Conservation (phyloP, 768 basidiomycete genomes). For the Kwoniella dendrophila region DNA sequence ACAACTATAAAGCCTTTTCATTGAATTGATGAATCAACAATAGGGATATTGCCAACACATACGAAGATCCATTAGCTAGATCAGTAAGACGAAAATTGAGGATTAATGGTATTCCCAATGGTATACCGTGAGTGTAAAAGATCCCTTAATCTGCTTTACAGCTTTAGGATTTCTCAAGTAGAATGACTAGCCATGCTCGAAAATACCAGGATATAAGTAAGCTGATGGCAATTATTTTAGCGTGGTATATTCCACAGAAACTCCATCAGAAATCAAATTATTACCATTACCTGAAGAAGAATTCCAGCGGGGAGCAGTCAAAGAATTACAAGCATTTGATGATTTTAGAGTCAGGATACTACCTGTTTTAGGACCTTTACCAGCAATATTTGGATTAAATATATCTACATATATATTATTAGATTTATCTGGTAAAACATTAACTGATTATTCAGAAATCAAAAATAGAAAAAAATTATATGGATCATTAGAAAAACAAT, state of each 20-base stretch:
- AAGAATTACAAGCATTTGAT: slow-evolving; percentile 85
- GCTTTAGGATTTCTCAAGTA: too few species aligned
- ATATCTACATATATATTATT: slow-evolving; percentile 86
- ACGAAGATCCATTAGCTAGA: slow-evolving; percentile 93
- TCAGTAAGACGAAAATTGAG: slow-evolving; percentile 72
- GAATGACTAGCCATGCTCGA: too few species aligned
- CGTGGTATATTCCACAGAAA: slow-evolving; percentile 94
- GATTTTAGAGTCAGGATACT: slow-evolving; percentile 92
- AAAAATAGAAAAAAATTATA: slow-evolving; percentile 84
- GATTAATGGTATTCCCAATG: slow-evolving; percentile 53
- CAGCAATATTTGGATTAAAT: slow-evolving; percentile 86
- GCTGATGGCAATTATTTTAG: slow-evolving; percentile 64
- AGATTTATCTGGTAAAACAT: slow-evolving; percentile 79
- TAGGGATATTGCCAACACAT: slow-evolving; percentile 85
- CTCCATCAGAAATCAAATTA: slow-evolving; percentile 81
- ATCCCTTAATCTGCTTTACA: background rate
- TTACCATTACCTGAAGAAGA: slow-evolving; percentile 90
- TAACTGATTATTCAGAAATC: slow-evolving; percentile 78
- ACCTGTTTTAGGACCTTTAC: slow-evolving; percentile 85
- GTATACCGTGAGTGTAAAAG: slow-evolving; percentile 57
- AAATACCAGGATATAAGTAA: too few species aligned
- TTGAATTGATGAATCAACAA: background rate
- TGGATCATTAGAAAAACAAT: slow-evolving; percentile 72
- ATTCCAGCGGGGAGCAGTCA: slow-evolving; percentile 82
- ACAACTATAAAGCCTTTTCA: slow-evolving; percentile 5